phyloP scores from a whole-genome alignment of 768 basidiomycete genomes.

The Lentinula lateritia region DNA sequence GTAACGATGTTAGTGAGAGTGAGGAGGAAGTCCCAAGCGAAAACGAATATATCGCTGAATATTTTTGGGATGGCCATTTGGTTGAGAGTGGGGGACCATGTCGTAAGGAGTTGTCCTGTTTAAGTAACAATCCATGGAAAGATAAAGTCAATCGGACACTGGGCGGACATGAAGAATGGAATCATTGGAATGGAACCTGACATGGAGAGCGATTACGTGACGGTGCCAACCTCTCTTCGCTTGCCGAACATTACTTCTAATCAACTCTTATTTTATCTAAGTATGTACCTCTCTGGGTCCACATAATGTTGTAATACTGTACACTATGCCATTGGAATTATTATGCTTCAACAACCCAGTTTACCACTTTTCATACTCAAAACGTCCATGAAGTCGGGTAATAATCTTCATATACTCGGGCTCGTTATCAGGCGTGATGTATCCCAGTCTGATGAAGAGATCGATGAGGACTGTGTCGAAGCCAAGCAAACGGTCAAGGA shows the following conservation, averaged over 20 bases:
- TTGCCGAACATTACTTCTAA: too few relatives aligned
- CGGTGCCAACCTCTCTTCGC: too few relatives aligned
- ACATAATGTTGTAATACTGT: too few relatives aligned
- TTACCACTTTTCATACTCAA: slow-evolving; percentile 57
- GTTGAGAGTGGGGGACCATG: slow-evolving; percentile 1
- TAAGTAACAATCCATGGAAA: not conserved
- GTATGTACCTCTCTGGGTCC: too few relatives aligned
- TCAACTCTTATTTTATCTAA: too few relatives aligned
- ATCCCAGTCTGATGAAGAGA: slow-evolving; percentile 81
- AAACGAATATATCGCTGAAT: slow-evolving; percentile 25
- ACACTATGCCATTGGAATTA: too few relatives aligned
- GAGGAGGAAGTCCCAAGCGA: slow-evolving; percentile 49
- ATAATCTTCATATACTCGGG: slow-evolving; percentile 74
- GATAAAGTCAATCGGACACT: not conserved
- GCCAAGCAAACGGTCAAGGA: not conserved
- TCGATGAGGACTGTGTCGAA: slow-evolving; percentile 68
- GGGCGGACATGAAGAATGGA: slow-evolving; percentile 1
- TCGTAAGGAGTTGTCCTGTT: not conserved
- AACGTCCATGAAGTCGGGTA: slow-evolving; percentile 67
- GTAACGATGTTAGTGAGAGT: slow-evolving; percentile 46
- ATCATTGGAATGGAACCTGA: not conserved
- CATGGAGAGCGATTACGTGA: not conserved
- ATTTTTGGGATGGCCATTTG: slow-evolving; percentile 24
- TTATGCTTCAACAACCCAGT: not conserved
- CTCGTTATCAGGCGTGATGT: slow-evolving; percentile 85